phyloP scores from a whole-genome alignment of 2,329 filamentous ascomycete species.

The Aspergillus quadricinctus region DNA sequence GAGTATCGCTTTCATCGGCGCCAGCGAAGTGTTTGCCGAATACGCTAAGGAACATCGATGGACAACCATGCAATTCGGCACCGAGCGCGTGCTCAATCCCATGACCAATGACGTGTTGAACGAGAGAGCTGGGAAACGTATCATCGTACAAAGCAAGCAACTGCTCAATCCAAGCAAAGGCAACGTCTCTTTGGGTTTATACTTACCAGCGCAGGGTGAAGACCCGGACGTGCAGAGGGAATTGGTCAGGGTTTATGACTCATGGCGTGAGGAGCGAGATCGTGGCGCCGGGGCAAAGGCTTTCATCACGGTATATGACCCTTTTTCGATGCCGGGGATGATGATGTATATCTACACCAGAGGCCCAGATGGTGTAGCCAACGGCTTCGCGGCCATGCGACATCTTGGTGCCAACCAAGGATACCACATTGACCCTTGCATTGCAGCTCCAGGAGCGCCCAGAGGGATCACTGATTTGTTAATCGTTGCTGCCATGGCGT shows the following conservation, averaged over 20 bases:
- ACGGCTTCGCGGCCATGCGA: background rate
- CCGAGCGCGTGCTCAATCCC: conserved; percentile 39
- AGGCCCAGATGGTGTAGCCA: background rate
- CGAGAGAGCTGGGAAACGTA: conserved; percentile 34
- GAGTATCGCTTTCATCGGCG: conserved; percentile 36
- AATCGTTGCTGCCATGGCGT: background rate
- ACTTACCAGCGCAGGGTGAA: conserved; percentile 28
- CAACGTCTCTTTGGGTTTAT: conserved; percentile 31
- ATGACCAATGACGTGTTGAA: conserved; percentile 36
- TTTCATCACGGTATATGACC: conserved; percentile 41
- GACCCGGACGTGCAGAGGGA: conserved; percentile 28
- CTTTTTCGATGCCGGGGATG: background rate
- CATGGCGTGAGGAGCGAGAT: conserved; percentile 37
- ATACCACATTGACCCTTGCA: background rate
- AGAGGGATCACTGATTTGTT: background rate
- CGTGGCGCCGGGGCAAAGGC: conserved; percentile 25
- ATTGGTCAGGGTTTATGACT: conserved; percentile 33
- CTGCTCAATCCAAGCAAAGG: conserved; percentile 33
- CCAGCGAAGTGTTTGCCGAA: conserved; percentile 29
- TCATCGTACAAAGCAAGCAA: conserved; percentile 34
- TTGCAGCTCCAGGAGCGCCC: background rate
- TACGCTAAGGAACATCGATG: conserved; percentile 27
- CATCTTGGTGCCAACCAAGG: background rate
- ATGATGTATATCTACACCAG: background rate
- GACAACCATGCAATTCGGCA: conserved; percentile 36